Base-by-base conservation (phyloP, 164 flowering plant genomes). In the Brasenia schreberi region DNA sequence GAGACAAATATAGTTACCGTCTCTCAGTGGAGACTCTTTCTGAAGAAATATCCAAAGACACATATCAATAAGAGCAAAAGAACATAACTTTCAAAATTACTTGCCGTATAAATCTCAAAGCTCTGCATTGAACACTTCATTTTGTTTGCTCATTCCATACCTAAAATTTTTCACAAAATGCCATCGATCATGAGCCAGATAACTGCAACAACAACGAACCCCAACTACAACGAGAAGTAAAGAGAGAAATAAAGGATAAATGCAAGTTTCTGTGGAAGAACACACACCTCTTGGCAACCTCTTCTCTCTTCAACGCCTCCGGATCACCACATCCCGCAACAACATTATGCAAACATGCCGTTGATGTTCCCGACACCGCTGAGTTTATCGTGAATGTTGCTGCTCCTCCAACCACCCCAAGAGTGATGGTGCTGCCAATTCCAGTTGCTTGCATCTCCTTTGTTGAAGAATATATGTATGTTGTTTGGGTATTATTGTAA, bases 101-200 rank as follows among this genome's bases (percentile, higher is more conserved):
- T 85, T 70, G 77, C 83, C 77, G 73, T 95, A 95, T 66, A 95
- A 73, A 66, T 89, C 94, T 76, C 85, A 81, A 64, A 95, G 88
- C 83, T 95, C 99, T 23, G 87, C 87, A 72, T 77, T 87, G 74
- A 95, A 92, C 49, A 87, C 84, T 69, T 80, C 92, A 60, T 95
- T 82, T 72, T 88, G 90, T 69, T 88, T 91, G 85, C 90, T 92
- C 61, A 95, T 90, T 67, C 97, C 99, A 72, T 82, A 89, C 69
- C 98, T 94, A 74, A 61, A 66, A 69, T 18, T 53, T 68, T 27
- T 19, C 59, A 66, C 16, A 12, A 23, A 56, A 56, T 23, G 27
- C 27, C 27, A 23, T 23, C 27, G 2, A 23, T 23, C 27, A 2
- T 0, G 27, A 23, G 27, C 27, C 27, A 23, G 27, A 23, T 23